Conservation (phyloP, 2,329 filamentous ascomycete genomes). For the Botrytis hyacinthi region DNA sequence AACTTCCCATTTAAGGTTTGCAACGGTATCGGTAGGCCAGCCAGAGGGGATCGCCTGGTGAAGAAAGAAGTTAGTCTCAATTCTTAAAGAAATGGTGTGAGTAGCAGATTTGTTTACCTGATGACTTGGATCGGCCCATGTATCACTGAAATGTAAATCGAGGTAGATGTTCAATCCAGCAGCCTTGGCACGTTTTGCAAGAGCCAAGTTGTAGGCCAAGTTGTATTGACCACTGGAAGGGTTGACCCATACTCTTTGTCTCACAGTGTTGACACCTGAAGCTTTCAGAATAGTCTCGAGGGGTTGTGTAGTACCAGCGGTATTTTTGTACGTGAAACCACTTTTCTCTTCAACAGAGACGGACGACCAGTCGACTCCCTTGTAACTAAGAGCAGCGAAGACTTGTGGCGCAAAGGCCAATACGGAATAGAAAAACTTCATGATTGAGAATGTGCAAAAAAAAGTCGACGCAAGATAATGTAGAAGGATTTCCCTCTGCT, state of each 20-base stretch:
- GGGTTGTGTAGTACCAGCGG: slow-evolving; percentile 50
- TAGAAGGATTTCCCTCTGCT: background rate
- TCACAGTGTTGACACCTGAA: slow-evolving; percentile 66
- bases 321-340: slow-evolving; percentile 60
- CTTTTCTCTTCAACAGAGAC: slow-evolving; percentile 59
- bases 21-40: slow-evolving; percentile 59
- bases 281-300: slow-evolving; percentile 62
- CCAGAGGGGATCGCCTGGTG: slow-evolving; percentile 53
- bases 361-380: slow-evolving; percentile 70
- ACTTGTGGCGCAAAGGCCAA: slow-evolving; percentile 20
- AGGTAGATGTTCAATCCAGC: slow-evolving; percentile 58
- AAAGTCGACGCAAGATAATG: background rate
- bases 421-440: slow-evolving; percentile 14
- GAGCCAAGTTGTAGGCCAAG: slow-evolving; percentile 65
- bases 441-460: background rate
- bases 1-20: slow-evolving; percentile 57
- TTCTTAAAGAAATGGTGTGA: background rate
- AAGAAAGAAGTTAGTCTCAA: slow-evolving; percentile 3
- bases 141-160: slow-evolving; percentile 66
- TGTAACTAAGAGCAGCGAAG: slow-evolving; percentile 52
- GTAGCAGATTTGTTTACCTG: slow-evolving; percentile 44
- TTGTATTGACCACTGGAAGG: slow-evolving; percentile 63
- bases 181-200: slow-evolving; percentile 63
- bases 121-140: slow-evolving; percentile 66
- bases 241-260: slow-evolving; percentile 72